Evolutionary conservation across 345 rosid genomes (phyloP), one percentile per base, ranked within the genome.

Genomic region (Boechera divaricarpa): DNA sequence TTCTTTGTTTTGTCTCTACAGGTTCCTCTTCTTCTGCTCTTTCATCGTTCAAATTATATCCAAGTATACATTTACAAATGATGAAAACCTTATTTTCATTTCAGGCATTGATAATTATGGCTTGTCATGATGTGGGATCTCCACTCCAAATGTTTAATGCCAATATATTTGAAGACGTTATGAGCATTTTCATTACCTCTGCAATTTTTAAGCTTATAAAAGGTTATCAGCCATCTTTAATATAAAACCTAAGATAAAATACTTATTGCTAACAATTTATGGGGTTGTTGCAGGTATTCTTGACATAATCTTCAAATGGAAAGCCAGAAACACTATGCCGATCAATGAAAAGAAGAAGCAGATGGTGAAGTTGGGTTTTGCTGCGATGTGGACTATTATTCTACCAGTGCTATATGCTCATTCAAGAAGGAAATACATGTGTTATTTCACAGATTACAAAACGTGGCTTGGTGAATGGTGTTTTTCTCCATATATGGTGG

Each of bases 61-160:
- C 39, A 49, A 24, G 18, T 67, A 41, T 57, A 35, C 44, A 21
- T 68, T 11, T 57, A 26, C 49, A 33, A 1, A 28, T 29, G 6
- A 28, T 11, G 69, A 52, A 63, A 21, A 26, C 44, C 38, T 45
- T 73, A 28, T 77, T 72, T 54, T 42, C 28, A 49, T 82, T 82
- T 62, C 84, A 94, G 98, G 97, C 97, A 81, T 83, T 94, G 93
- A 85, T 92, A 64, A 92, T 94, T 80, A 84, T 94, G 91, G 98
- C 93, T 73, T 94, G 97, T 86, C 97, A 92, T 79, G 90, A 90
- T 82, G 81, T 94, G 84, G 93, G 73, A 67, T 91, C 97, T 80
- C 98, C 98, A 35, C 84, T 94, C 52, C 85, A 90, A 77, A 75
- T 92, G 55, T 83, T 94, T 79, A 89, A 90, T 70, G 85, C 90